Conservation (phyloP, 2,329 filamentous ascomycete species). For the Xylariomycetidae sp. region DNA sequence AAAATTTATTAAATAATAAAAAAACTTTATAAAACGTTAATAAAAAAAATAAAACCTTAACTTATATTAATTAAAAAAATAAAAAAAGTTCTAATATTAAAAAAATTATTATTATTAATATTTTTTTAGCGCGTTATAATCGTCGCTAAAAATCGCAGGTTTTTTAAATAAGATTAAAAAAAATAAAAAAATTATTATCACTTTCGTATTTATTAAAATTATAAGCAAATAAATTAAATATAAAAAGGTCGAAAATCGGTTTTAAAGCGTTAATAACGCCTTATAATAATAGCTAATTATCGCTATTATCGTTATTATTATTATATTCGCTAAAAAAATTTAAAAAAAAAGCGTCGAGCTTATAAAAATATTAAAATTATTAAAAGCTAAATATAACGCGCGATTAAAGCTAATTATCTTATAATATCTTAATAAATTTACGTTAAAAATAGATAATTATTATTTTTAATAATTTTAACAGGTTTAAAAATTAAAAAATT, state of each 20-base stretch:
- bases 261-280: neutral
- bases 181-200: no score
- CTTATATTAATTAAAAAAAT: no score
- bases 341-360: no score
- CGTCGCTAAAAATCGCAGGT: neutral
- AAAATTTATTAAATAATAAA: no score
- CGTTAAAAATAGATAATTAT: neutral
- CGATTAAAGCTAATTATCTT: slow-evolving; percentile 1
- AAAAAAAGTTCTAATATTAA: neutral
- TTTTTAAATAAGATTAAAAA: neutral
- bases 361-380: no score
- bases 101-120: neutral
- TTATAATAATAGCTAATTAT: neutral
- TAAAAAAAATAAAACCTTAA: no score
- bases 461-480: no score
- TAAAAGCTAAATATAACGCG: no score
- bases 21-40: no score
- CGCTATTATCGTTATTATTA: neutral
- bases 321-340: neutral
- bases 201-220: no score
- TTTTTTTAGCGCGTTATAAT: neutral
- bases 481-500: no score
- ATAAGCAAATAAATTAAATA: no score
- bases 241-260: neutral
- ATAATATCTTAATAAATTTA: neutral